Conservation (phyloP, 192 early-diverging fungal species). For the Backusella westeae region DNA sequence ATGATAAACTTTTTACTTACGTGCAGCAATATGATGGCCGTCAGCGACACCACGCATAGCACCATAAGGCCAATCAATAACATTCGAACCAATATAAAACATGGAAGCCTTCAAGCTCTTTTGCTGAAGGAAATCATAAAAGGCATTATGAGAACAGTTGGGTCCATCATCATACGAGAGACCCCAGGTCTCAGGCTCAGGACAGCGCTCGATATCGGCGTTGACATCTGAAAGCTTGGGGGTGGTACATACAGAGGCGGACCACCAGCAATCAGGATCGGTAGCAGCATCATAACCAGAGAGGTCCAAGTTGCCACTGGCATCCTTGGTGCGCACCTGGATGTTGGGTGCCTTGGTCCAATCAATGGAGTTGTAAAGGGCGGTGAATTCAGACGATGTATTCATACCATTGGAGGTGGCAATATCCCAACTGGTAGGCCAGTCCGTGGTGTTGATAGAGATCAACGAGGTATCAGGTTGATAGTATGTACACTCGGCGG, state of each 20-base stretch:
- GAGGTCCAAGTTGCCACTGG: conserved; percentile 22
- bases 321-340: conserved; percentile 17
- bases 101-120: conserved; percentile 33
- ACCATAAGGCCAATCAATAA: conserved; percentile 35
- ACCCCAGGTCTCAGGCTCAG: conserved; percentile 47
- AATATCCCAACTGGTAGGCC: conserved; percentile 25
- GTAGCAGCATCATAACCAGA: conserved; percentile 3
- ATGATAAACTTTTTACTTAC: too few relatives aligned
- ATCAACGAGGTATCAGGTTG: conserved; percentile 16
- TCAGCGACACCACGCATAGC: conserved; percentile 37
- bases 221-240: conserved; percentile 27
- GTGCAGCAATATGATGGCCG: conserved; percentile 59
- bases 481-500: conserved; percentile 23
- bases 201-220: conserved; percentile 26
- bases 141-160: conserved; percentile 36
- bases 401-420: conserved; percentile 33
- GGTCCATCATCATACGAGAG: conserved; percentile 69
- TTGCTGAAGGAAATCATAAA: conserved; percentile 44
- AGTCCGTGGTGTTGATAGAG: conserved; percentile 10
- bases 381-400: conserved; percentile 36
- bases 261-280: conserved; percentile 44
- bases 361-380: conserved; percentile 44
- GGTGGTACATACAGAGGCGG: conserved; percentile 25
- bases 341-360: conserved; percentile 41
- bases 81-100: conserved; percentile 41